phyloP scores from a whole-genome alignment of 2,329 filamentous ascomycete species.

The Ophiocordyceps camponoti-rufipedis region DNA sequence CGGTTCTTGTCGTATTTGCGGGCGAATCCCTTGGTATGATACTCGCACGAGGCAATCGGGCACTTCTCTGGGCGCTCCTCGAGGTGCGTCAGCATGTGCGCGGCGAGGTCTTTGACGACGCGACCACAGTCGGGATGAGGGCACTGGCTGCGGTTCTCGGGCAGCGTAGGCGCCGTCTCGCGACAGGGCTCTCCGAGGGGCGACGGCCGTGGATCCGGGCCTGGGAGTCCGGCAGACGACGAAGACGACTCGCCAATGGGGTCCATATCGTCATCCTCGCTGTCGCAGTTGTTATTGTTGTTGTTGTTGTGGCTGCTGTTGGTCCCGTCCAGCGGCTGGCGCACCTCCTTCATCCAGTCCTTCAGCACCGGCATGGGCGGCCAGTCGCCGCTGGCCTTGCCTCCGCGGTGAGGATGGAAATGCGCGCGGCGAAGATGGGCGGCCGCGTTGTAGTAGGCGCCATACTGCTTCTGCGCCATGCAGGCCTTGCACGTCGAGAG shows the following conservation, averaged over 20 bases:
- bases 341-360: constrained; percentile 43
- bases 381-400: constrained; percentile 40
- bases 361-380: constrained; percentile 37
- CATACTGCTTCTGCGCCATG: constrained; percentile 36
- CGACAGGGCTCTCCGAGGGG: constrained; percentile 7
- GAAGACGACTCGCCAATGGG: constrained; percentile 2
- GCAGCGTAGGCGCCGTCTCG: constrained; percentile 9
- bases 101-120: constrained; percentile 48
- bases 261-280: constrained; percentile 25
- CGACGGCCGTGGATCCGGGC: constrained; percentile 4
- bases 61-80: constrained; percentile 91
- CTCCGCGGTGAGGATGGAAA: constrained; percentile 35
- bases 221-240: neutral
- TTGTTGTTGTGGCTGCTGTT: constrained; percentile 17
- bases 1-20: constrained; percentile 97
- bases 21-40: constrained; percentile 85
- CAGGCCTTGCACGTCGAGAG: constrained; percentile 38
- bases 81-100: constrained; percentile 94
- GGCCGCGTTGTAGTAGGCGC: constrained; percentile 40
- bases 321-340: constrained; percentile 28
- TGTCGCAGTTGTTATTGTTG: constrained; percentile 24
- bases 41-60: constrained; percentile 83
- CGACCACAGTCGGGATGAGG: constrained; percentile 39
- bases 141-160: constrained; percentile 28
- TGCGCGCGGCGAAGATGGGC: constrained; percentile 39